Conservation (phyloP, 352 stramenopile genomes). For the Globisporangium okanoganense region DNA sequence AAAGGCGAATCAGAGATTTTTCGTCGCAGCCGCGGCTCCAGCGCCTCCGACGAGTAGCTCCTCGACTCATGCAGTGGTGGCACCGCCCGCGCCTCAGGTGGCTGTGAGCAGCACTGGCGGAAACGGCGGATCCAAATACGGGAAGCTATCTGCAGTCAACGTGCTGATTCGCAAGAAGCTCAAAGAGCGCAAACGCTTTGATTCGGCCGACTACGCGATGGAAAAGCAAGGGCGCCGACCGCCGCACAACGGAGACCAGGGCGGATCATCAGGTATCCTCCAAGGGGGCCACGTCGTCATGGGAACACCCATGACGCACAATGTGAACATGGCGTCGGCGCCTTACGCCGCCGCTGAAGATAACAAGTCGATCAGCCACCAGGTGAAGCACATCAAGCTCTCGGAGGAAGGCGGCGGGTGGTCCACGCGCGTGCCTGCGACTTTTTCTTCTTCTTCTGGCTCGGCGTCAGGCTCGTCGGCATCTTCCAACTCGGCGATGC, state of each 20-base stretch:
- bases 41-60: background rate
- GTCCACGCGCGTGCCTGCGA: conserved; percentile 9
- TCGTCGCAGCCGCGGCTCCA: background rate
- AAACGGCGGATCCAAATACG: conserved; percentile 39
- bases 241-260: conserved; percentile 14
- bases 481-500: conserved; percentile 12
- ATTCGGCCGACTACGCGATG: conserved; percentile 80
- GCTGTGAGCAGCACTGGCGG: background rate
- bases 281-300: conserved; percentile 19
- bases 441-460: conserved; percentile 1
- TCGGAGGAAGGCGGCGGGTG: conserved; percentile 34
- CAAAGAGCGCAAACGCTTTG: conserved; percentile 79
- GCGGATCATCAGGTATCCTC: conserved; percentile 16
- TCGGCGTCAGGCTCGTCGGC: background rate
- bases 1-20: background rate
- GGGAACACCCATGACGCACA: conserved; percentile 18
- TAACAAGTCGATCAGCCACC: conserved; percentile 38
- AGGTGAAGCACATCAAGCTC: conserved; percentile 80
- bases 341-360: conserved; percentile 5
- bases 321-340: background rate
- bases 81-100: conserved; percentile 4
- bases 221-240: conserved; percentile 37
- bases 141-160: conserved; percentile 59
- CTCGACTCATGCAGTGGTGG: background rate
- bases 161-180: conserved; percentile 78